phyloP scores from a whole-genome alignment of 805 yeast genomes.

The Candida krabiensis region DNA sequence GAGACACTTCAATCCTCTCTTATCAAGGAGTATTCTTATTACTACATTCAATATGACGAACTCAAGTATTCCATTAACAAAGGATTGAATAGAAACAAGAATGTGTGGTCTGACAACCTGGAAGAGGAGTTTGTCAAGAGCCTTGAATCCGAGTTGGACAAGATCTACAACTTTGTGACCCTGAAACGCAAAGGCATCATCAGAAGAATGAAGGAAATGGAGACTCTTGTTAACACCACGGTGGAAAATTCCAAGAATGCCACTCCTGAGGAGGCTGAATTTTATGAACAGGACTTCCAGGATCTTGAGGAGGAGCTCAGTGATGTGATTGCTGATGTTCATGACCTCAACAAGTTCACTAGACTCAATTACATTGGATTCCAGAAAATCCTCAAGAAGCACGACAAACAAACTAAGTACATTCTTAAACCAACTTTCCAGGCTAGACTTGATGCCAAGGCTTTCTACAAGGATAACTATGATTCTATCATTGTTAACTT shows the following conservation, averaged over 20 bases:
- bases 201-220: slow-evolving; percentile 82
- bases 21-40: slow-evolving; percentile 86
- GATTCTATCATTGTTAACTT: slow-evolving; percentile 86
- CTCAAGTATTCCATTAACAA: slow-evolving; percentile 78
- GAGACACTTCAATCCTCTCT: slow-evolving; percentile 87
- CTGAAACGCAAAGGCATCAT: slow-evolving; percentile 84
- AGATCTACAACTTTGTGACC: slow-evolving; percentile 87
- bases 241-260: slow-evolving; percentile 47
- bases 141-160: slow-evolving; percentile 84
- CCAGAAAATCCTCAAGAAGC: slow-evolving; percentile 94
- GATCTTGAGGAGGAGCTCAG: slow-evolving; percentile 73
- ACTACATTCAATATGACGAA: slow-evolving; percentile 90
- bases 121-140: slow-evolving; percentile 80
- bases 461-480: slow-evolving; percentile 93
- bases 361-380: slow-evolving; percentile 95
- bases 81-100: slow-evolving; percentile 54
- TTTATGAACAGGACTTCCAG: slow-evolving; percentile 65
- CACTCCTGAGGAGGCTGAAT: slow-evolving; percentile 31
- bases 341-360: slow-evolving; percentile 92
- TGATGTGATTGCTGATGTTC: slow-evolving; percentile 95
- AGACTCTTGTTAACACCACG: slow-evolving; percentile 62
- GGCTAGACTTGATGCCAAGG: slow-evolving; percentile 88
- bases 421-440: slow-evolving; percentile 89
- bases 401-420: slow-evolving; percentile 84
- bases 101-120: slow-evolving; percentile 69